Evolutionary conservation across 2,329 filamentous ascomycete genomes (phyloP), one percentile per base, ranked within the genome.

Genomic region (Fusarium illudens): DNA sequence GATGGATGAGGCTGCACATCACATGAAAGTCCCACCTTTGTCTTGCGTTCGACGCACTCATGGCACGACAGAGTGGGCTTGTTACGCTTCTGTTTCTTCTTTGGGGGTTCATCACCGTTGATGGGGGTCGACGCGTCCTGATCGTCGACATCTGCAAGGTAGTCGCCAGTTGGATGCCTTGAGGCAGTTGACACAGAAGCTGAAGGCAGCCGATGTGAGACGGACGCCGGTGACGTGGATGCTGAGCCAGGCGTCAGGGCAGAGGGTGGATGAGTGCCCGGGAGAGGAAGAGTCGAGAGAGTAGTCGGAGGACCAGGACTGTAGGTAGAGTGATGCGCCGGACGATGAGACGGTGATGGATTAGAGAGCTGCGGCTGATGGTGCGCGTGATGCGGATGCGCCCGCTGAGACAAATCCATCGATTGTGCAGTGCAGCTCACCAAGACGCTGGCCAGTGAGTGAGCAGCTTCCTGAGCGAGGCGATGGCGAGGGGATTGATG

Each of bases 41-140:
- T 94, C 80, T 94, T 94, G 70, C 92, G 84, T 79, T 93, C 91
- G 20, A 94, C 92, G 75, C 92, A 95, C 76, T 93, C 91, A 65
- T 89, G 86, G 73, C 92, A 94, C 50, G 90, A 93, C 65, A 94
- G 76, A 1, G 92, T 94, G 4, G 92, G 92, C 78, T 95, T 95
- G 79, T 95, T 95, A 49, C 92, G 87, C 81, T 92, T 94, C 80
- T 94, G 92, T 80, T 91, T 93, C 82, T 92, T 92, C 77, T 81
- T 85, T 11, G 81, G 75, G n/a, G 82, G 84, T 42, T 81, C 78
- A 33, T 77, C 76, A n/a, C 65, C 73, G 60, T 71, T 70, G 10
- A 67, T 42, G 7, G 60, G 63, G 56, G 62, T 70, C 7, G 60
- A 61, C n/a, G 49, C 68, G 63, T 73, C 68, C 25, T 63, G 61